These are phyloP conservation scores for Alternaria conjuncta DNA, from an alignment of 2,329 filamentous ascomycete species.

Conservation along the genomic window DNA sequence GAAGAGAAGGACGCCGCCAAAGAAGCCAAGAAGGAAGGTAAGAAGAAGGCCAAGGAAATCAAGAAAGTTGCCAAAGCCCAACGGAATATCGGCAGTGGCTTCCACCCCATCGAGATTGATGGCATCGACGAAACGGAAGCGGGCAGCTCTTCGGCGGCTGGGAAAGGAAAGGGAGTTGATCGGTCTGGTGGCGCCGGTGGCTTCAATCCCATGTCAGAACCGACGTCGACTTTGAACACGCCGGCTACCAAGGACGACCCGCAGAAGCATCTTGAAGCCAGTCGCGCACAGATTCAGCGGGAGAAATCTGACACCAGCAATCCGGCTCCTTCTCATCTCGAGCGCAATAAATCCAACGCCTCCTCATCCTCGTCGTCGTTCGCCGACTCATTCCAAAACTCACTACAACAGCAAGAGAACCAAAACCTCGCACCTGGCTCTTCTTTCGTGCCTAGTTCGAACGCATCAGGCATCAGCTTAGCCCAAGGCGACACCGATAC, in stretches of 20 bases:
- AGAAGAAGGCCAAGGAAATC: conserved; percentile 68
- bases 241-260: conserved; percentile 45
- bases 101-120: conserved; percentile 62
- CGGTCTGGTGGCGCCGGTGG: conserved; percentile 48
- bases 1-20: conserved; percentile 82
- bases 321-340: conserved; percentile 52
- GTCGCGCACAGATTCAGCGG: conserved; percentile 51
- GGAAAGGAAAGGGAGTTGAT: conserved; percentile 58
- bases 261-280: conserved; percentile 56
- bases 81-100: conserved; percentile 63
- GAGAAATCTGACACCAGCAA: conserved; percentile 45
- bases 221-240: conserved; percentile 51
- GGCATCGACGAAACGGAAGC: conserved; percentile 32
- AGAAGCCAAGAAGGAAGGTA: conserved; percentile 83
- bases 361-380: conserved; percentile 83
- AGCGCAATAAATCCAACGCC: conserved; percentile 81
- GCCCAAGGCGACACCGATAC: conserved; percentile 39
- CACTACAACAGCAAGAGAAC: conserved; percentile 32
- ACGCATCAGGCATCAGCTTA: conserved; percentile 60
- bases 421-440: conserved; percentile 48
- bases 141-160: conserved; percentile 40
- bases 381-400: conserved; percentile 65
- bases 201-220: conserved; percentile 52
- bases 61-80: conserved; percentile 74
- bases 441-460: conserved; percentile 58